Base-by-base conservation (phyloP, 1,284 basidiomycete genomes). In the Rhodotorula sp. region DNA sequence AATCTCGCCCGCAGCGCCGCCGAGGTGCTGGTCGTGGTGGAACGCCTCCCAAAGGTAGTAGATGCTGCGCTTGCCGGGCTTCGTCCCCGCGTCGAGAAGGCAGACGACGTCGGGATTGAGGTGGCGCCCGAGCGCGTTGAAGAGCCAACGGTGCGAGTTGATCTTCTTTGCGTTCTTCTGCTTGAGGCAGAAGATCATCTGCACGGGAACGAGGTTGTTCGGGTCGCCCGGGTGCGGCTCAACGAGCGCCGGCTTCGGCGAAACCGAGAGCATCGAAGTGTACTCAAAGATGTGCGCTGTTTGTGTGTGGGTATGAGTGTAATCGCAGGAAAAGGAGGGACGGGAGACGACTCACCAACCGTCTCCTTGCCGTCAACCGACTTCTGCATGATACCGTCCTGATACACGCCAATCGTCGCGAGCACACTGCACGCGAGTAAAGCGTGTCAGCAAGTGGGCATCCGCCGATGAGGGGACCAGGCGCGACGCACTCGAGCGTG, bases 91-190 rank as follows among this genome's bases (percentile, higher is more conserved):
- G 80, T 96, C 94, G 72, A 97, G 87, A 51, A 97, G 85, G 66
- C 96, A 91, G 81, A 93, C 95, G 54, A 90, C 89, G 78, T 96
- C 91, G 13, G 94, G 94, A 87, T 94, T 85, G 62, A 97, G 83
- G 78, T 92, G 91, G 75, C 86, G 87, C 0, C 94, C 95, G 66
- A 99, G 89, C 13, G 93, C 96, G 79, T 98, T 97, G 86, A 99
- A 99, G 44, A 99, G 86, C 96, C 96, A 99, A 62, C 96, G 89
- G 75, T 86, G 85, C 54, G 91, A 93, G 82, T 83, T 97, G 84
- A 97, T 96, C 85, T 97, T 97, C 85, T 97, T 97, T 80, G 94
- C 90, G 82, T 98, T 98, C 84, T 97, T 93, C 48, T 94, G 93
- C 83, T 98, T 98, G 77, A 98, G 84, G 68, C 94, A 90, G 74